Base-by-base conservation (phyloP, 164 flowering plant species). In the Vitis rupestris region DNA sequence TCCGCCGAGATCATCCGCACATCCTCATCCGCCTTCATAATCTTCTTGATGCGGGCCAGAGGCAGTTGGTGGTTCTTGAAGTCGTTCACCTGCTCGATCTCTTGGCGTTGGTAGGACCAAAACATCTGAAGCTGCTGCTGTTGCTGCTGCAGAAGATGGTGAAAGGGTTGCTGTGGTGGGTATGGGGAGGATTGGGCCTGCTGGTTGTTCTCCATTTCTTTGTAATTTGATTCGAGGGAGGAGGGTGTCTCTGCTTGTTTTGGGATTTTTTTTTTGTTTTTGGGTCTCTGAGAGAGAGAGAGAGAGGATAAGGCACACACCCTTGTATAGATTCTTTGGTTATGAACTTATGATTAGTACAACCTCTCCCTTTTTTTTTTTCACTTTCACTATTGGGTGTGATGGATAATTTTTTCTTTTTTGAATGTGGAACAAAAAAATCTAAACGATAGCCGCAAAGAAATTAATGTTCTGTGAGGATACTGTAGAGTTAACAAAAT, bases 11-110 rank as follows among this genome's bases (percentile, higher is more conserved):
- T 94, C 98, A 91, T 94, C 60, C 98, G 86, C 15, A 94, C 98
- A 66, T 94, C 98, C 67, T 94, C 98, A 58, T 93, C 98, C 10
- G 98, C 98, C 66, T 93, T 93, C 98, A 93, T 93, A 78, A 93
- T 93, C 84, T 93, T 93, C 89, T 93, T 93, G 80, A 93, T 93
- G 27, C 98, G 88, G 0, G 98, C 98, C 10, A 94, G 70, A 2
- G 98, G 98, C 6, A 94, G 92, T 72, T 84, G 89, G 78, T 92
- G 98, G 94, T 90, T 92, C 87, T 87, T 90, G 83, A 94, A 94
- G 64, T 94, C 98, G 75, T 75, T 85, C 6, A 68, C 92, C 50
- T 84, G 87, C 60, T 90, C 96, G 78, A 94, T 91, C 66, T 92
- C 98, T 50, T 86, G 86, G 3, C 92, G 85, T 70, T 92, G 98